Conservation (phyloP, 176 grass and related monocot genomes). For the Panicum miliaceum region DNA sequence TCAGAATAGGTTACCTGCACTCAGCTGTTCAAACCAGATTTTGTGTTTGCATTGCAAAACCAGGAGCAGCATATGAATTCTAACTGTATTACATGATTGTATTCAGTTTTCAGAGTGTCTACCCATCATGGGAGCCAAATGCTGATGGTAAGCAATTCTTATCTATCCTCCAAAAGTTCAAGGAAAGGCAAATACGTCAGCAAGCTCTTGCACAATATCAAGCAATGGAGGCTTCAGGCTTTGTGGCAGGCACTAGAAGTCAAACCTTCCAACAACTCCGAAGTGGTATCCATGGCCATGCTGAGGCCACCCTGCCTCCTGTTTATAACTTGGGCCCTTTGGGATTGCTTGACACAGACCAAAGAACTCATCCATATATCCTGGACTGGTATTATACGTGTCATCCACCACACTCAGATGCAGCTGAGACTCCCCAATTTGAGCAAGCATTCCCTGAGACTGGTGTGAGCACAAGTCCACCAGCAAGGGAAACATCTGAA, state of each 20-base stretch:
- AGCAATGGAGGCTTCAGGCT: constrained; percentile 59
- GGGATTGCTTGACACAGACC: constrained; percentile 62
- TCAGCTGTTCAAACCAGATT: background rate
- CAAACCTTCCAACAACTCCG: constrained; percentile 51
- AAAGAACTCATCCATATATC: constrained; percentile 73
- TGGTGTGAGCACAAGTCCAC: constrained; percentile 7
- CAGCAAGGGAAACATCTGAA: constrained; percentile 48
- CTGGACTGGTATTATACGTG: constrained; percentile 91
- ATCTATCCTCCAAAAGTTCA: constrained; percentile 83
- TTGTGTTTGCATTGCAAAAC: background rate
- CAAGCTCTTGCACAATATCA: constrained; percentile 56
- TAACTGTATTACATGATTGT: constrained; percentile 27
- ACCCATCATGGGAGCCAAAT: constrained; percentile 81
- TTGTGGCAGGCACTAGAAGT: constrained; percentile 46
- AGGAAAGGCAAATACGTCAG: constrained; percentile 59
- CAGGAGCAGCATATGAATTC: constrained; percentile 6
- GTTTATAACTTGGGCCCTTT: constrained; percentile 57
- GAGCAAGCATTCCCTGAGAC: constrained; percentile 22
- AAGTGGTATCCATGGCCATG: constrained; percentile 32
- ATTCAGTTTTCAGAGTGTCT: constrained; percentile 84
- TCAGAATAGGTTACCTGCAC: background rate
- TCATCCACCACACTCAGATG: constrained; percentile 40
- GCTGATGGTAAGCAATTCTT: constrained; percentile 67
- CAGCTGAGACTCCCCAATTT: constrained; percentile 38
- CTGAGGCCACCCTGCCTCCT: constrained; percentile 29